A percentile compares a stretch with the other conserved stretches of the same genome.
Evolutionary conservation across 2,329 filamentous ascomycete genomes (phyloP).

Genomic region (Monilinia polystroma): DNA sequence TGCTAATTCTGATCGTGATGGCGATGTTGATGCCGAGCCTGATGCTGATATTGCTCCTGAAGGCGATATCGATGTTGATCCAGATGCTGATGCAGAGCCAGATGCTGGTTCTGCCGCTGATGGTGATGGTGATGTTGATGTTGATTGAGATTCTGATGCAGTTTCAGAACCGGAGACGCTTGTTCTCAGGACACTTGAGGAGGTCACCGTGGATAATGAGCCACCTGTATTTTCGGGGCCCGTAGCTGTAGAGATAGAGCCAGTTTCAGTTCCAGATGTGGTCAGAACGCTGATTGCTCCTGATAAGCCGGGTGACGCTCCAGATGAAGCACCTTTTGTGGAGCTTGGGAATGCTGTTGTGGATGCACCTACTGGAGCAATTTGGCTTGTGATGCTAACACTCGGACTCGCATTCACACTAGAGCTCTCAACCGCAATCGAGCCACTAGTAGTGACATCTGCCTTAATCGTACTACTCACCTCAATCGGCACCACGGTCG

Average conservation of each 20-base stretch:
- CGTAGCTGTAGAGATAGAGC: background rate
- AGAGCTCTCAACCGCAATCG: background rate
- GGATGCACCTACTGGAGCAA: background rate
- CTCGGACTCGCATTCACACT: background rate
- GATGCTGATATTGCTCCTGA: background rate
- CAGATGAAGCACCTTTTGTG: background rate
- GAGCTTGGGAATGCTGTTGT: background rate
- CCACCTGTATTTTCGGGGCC: background rate
- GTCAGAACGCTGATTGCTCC: background rate
- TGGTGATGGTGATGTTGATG: background rate
- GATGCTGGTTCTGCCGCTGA: background rate
- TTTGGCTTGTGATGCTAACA: conserved; percentile 18
- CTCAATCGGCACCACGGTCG: conserved; percentile 5
- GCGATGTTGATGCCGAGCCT: background rate
- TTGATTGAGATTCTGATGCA: background rate
- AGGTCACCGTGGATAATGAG: background rate
- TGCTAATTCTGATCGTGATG: background rate
- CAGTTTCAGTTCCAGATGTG: background rate
- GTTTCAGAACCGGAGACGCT: background rate
- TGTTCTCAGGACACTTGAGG: background rate
- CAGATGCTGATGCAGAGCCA: background rate
- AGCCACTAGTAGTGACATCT: background rate
- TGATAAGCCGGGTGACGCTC: background rate
- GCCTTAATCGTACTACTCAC: background rate
- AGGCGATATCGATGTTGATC: background rate